Percentiles rank a stretch among this genome's conserved stretches.
Evolutionary conservation across 225 moss, liverwort and hornwort species (phyloP).

Genomic region (Ulota crispa): DNA sequence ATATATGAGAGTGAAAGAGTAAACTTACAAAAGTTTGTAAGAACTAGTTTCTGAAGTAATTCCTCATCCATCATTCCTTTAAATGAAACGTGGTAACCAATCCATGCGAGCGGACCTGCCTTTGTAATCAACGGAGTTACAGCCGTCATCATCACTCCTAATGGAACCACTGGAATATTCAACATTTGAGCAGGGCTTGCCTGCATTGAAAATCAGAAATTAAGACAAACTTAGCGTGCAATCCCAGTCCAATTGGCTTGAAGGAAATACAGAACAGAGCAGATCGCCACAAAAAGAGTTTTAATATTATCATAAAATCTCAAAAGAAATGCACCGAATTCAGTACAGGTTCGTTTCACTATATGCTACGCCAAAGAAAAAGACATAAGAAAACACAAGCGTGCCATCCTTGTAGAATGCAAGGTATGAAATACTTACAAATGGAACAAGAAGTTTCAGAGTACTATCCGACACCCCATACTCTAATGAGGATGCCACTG

Average conservation of each 20-base stretch:
- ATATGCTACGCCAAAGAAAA: not conserved
- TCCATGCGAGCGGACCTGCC: constrained; percentile 86
- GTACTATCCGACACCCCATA: constrained; percentile 81
- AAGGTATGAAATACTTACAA: constrained; percentile 52
- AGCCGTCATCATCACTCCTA: constrained; percentile 80
- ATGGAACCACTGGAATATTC: constrained; percentile 82
- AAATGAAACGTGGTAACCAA: constrained; percentile 88
- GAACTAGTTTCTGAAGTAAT: constrained; percentile 70
- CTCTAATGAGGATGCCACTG: constrained; percentile 89
- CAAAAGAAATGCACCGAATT: constrained; percentile 3
- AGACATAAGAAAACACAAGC: not conserved
- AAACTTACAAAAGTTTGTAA: constrained; percentile 81
- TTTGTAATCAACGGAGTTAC: constrained; percentile 73
- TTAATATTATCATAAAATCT: not conserved
- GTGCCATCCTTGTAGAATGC: not conserved
- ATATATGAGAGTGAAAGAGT: not conserved
- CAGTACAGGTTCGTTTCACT: not conserved
- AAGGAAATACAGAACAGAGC: not conserved
- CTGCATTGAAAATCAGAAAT: constrained; percentile 30
- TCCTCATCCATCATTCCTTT: constrained; percentile 77
- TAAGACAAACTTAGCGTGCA: not conserved
- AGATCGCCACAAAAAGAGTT: not conserved
- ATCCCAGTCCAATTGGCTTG: not conserved
- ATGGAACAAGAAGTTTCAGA: constrained; percentile 80
- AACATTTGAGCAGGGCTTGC: constrained; percentile 79